Evolutionary conservation across 331 rosid genomes (phyloP), one percentile per base, ranked within the genome.

Genomic region (Quercus phellos): DNA sequence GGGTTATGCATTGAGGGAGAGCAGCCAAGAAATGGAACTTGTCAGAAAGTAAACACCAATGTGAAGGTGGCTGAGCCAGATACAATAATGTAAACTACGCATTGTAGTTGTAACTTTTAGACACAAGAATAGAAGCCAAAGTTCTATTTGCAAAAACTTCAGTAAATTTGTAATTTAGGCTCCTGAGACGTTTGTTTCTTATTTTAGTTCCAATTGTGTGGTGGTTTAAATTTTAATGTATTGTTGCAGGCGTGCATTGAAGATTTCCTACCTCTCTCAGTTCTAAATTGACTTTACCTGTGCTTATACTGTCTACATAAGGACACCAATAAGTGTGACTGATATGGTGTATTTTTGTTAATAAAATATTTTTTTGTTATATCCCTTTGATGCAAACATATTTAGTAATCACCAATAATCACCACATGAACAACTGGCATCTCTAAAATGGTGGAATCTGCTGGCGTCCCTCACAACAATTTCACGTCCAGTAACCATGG

Each of bases 371-470:
- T 38, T 2, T 38, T 0, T 2, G 46, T 38, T 38, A 0, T 0
- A 8, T 38, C 46, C 46, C 46, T 38, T 38, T 8, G 46, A 38
- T 38, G 46, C 46, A 38, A 38, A 38, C 46, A 38, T 38, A 38
- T 51, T 68, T 54, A 71, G 19, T 55, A 83, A 78, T 89, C 87
- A 94, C 97, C 98, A 90, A 81, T 94, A 94, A 77, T 88, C 89
- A 22, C 96, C 94, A 82, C 98, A 94, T 71, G 96, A 94, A 79
- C 98, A 92, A 51, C 21, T 75, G 70, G 96, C 98, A 68, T 90
- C 77, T 82, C 76, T 85, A 87, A 92, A 92, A 87, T 88, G 96
- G 85, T 94, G 98, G 78, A 94, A 92, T 82, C 97, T 87, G 79
- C 96, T 85, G 59, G 91, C 91, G 75, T 94, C 98, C 78, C 90